Evolutionary conservation across 352 stramenopile genomes (phyloP).

Genomic region (Pythium oligandrum): DNA sequence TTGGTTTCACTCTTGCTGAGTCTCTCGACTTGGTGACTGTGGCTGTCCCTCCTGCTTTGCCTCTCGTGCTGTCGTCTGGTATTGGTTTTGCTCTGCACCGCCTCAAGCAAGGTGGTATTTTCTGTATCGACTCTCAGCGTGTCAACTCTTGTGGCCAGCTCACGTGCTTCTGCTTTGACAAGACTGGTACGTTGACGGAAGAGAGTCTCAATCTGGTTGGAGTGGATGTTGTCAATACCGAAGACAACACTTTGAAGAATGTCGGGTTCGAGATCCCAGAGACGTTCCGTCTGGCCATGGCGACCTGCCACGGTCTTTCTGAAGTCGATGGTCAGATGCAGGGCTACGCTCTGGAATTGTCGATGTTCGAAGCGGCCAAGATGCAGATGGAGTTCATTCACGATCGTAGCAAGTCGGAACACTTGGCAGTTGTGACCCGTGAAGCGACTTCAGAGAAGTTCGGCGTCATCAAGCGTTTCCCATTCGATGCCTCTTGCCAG

Average conservation of each 20-base stretch:
- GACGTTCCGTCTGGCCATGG: slow-evolving; percentile 27
- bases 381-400: slow-evolving; percentile 25
- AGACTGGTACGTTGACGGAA: slow-evolving; percentile 57
- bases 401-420: slow-evolving; percentile 18
- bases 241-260: slow-evolving; percentile 1
- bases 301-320: slow-evolving; percentile 40
- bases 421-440: slow-evolving; percentile 17
- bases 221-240: slow-evolving; percentile 15
- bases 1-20: slow-evolving; percentile 29
- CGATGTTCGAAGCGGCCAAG: slow-evolving; percentile 42
- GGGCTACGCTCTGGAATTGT: slow-evolving; percentile 45
- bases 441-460: slow-evolving; percentile 7
- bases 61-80: slow-evolving; percentile 49
- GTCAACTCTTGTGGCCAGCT: slow-evolving; percentile 52
- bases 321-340: slow-evolving; percentile 27
- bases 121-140: slow-evolving; percentile 63
- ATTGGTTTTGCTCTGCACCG: slow-evolving; percentile 54
- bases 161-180: slow-evolving; percentile 67
- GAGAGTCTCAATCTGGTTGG: slow-evolving; percentile 39
- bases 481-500: slow-evolving; percentile 44
- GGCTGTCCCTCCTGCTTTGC: slow-evolving; percentile 46
- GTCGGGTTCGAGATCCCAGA: slow-evolving; percentile 9
- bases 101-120: slow-evolving; percentile 38
- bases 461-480: slow-evolving; percentile 41
- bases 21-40: slow-evolving; percentile 68